A percentile compares a stretch with the other conserved stretches of the same genome.
These are phyloP conservation scores for Tripidium arundinaceum DNA, from an alignment of 202 grass and related monocot species.

Conservation along the genomic window DNA sequence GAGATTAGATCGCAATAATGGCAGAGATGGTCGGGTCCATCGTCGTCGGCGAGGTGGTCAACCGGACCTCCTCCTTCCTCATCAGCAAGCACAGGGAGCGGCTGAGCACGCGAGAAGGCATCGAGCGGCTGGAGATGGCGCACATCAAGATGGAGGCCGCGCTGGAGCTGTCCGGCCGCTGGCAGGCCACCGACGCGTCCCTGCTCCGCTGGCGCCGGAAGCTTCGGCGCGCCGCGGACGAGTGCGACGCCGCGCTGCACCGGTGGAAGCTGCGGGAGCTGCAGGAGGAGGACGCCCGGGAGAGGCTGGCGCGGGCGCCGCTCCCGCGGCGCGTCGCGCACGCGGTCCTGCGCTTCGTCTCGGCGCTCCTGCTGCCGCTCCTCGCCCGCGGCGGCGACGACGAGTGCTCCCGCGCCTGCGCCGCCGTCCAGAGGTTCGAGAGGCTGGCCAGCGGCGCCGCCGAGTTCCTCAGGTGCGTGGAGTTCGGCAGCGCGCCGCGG, in stretches of 20 bases:
- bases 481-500: neutral
- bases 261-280: conserved; percentile 9
- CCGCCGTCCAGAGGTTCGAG: conserved; percentile 11
- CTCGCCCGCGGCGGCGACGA: neutral
- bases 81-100: neutral
- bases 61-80: conserved; percentile 7
- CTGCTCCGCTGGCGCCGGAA: conserved; percentile 17
- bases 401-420: neutral
- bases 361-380: neutral
- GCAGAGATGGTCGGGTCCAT: conserved; percentile 17
- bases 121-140: conserved; percentile 40
- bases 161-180: conserved; percentile 13
- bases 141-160: conserved; percentile 36
- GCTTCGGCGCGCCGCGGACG: conserved; percentile 28
- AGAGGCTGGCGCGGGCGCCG: neutral
- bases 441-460: conserved; percentile 22
- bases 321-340: conserved; percentile 4
- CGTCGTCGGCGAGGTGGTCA: conserved; percentile 24
- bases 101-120: neutral
- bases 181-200: neutral
- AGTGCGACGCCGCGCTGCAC: conserved; percentile 9
- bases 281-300: neutral
- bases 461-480: conserved; percentile 22
- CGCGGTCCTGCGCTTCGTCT: neutral
- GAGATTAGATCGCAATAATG: neutral